phyloP scores from a whole-genome alignment of 1,139 yeast species.

The Geotrichum reessii region DNA sequence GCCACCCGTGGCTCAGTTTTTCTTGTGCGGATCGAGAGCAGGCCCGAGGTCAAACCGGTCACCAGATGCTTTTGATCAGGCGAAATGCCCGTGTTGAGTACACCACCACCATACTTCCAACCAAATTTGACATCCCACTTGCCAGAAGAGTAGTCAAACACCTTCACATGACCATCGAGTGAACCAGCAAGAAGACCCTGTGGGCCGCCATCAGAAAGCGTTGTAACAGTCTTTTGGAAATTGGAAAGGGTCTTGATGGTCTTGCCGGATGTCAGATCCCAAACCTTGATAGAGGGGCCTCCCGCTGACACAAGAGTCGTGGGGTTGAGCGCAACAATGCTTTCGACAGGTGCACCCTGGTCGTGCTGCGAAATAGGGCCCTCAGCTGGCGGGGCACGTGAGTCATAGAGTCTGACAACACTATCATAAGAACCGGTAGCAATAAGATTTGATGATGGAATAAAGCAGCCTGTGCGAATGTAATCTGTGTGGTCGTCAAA shows the following conservation, averaged over 20 bases:
- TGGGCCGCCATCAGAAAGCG: conserved; percentile 59
- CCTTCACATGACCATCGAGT: conserved; percentile 93
- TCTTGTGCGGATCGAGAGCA: conserved; percentile 81
- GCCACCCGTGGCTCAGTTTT: conserved; percentile 59
- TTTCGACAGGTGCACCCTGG: conserved; percentile 81
- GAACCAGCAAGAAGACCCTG: conserved; percentile 82
- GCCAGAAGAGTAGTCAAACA: conserved; percentile 69
- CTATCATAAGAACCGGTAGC: conserved; percentile 97
- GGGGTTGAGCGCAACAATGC: conserved; percentile 71
- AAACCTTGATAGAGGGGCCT: conserved; percentile 79
- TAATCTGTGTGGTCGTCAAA: conserved; percentile 83
- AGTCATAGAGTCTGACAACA: conserved; percentile 74
- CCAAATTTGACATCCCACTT: conserved; percentile 91
- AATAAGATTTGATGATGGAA: conserved; percentile 69
- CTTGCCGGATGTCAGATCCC: conserved; percentile 83
- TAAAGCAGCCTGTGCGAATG: conserved; percentile 73
- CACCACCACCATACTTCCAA: conserved; percentile 96
- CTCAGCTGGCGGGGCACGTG: conserved; percentile 48
- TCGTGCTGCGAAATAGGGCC: conserved; percentile 46
- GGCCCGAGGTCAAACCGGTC: conserved; percentile 89
- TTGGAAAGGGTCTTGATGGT: conserved; percentile 60
- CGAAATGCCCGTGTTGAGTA: conserved; percentile 80
- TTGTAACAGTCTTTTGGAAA: conserved; percentile 90
- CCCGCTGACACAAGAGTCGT: conserved; percentile 78
- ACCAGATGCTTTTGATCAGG: conserved; percentile 88